phyloP scores from a whole-genome alignment of 257 asterid species.

The Scutellaria baicalensis region DNA sequence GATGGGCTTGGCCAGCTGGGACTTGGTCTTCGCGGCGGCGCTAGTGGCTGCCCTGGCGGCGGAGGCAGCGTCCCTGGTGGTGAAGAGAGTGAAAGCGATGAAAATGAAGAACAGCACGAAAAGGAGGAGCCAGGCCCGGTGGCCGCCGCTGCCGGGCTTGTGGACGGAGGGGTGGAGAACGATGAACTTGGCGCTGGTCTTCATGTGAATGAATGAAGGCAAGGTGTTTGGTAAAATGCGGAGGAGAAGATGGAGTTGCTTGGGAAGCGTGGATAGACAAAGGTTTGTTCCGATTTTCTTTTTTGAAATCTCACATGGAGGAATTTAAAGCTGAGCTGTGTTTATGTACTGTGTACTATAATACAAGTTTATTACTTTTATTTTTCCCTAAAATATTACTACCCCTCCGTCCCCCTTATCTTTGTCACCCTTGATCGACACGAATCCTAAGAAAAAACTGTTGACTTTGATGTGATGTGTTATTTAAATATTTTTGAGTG shows the following conservation, averaged over 20 bases:
- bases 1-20: conserved; percentile 34
- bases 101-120: conserved; percentile 49
- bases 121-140: conserved; percentile 46
- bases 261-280: neutral
- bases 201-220: conserved; percentile 31
- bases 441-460: too few species aligned
- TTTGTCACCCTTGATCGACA: too few species aligned
- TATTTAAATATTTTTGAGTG: too few species aligned
- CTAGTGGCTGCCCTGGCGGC: neutral
- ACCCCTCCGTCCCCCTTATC: too few species aligned
- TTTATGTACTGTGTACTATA: conserved; percentile 5
- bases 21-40: conserved; percentile 1
- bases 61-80: conserved; percentile 34
- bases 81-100: conserved; percentile 50
- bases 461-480: too few species aligned
- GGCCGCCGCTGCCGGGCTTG: conserved; percentile 37
- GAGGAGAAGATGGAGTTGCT: neutral
- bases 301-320: conserved; percentile 12
- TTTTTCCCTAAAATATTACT: too few species aligned
- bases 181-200: conserved; percentile 56
- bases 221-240: conserved; percentile 16
- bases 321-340: conserved; percentile 18
- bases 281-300: neutral
- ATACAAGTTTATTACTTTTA: neutral
- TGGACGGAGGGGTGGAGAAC: conserved; percentile 58